Conservation (phyloP, 768 basidiomycete genomes). For the Leucosporidium creatinivorum region DNA sequence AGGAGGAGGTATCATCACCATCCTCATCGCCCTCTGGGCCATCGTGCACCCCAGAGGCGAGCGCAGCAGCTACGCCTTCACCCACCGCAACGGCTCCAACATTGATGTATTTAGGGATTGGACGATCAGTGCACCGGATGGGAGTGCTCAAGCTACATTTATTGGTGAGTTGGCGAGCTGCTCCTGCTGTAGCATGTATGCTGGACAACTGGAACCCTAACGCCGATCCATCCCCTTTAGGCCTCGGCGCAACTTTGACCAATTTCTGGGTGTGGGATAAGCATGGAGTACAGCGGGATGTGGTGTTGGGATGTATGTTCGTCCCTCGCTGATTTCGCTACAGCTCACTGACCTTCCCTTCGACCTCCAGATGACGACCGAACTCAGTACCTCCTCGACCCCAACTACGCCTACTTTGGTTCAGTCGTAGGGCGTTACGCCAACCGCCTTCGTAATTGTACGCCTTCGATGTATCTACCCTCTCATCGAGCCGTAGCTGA, state of each 20-base stretch:
- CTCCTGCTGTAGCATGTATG: too few species aligned
- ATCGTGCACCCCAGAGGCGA: too few species aligned
- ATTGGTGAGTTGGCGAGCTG: constrained; percentile 3
- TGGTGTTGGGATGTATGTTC: constrained; percentile 12
- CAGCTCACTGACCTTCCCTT: background rate
- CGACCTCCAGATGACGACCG: background rate
- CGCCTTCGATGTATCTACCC: background rate
- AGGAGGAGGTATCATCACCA: too few species aligned
- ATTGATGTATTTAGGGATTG: constrained; percentile 10
- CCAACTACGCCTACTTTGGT: constrained; percentile 12
- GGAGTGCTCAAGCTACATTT: background rate
- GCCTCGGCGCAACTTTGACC: constrained; percentile 9
- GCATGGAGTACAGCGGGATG: background rate
- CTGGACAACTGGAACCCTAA: too few species aligned
- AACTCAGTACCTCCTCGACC: background rate
- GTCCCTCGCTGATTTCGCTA: too few species aligned
- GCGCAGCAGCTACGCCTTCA: background rate
- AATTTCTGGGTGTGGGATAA: constrained; percentile 11
- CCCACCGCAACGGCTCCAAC: constrained; percentile 7
- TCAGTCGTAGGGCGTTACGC: constrained; percentile 17
- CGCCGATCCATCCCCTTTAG: background rate
- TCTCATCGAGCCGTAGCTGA: background rate
- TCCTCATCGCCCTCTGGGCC: too few species aligned
- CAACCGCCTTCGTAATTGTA: constrained; percentile 4
- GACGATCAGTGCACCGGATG: background rate